Evolutionary conservation across 306 rosid species (phyloP).

Genomic region (Delonix regia): DNA sequence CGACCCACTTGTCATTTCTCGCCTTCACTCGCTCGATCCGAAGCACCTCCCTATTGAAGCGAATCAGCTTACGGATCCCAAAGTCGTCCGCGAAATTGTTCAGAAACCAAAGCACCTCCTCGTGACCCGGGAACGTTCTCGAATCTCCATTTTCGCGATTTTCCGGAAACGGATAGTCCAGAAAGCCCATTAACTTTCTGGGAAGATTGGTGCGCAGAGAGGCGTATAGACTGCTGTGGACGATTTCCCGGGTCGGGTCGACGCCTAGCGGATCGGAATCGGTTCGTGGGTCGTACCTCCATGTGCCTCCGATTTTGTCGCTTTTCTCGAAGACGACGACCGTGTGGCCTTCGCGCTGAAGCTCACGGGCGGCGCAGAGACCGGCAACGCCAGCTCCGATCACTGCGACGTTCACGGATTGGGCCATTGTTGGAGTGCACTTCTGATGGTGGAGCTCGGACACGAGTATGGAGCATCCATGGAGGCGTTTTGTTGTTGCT

Average conservation of each 20-base stretch:
- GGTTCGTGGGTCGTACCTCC: conserved; percentile 38
- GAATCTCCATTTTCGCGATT: conserved; percentile 16
- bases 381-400: conserved; percentile 47
- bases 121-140: conserved; percentile 42
- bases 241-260: conserved; percentile 39
- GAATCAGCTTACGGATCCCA: neutral
- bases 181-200: conserved; percentile 32
- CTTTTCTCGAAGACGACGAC: conserved; percentile 42
- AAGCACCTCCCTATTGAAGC: conserved; percentile 23
- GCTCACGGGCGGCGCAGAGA: conserved; percentile 37
- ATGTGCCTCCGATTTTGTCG: conserved; percentile 37
- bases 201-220: conserved; percentile 49
- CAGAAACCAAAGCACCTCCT: conserved; percentile 39
- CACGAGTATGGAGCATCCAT: neutral
- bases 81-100: conserved; percentile 34
- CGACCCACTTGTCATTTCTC: neutral
- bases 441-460: neutral
- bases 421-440: neutral
- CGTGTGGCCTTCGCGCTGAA: conserved; percentile 29
- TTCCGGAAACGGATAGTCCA: conserved; percentile 35
- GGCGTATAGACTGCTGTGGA: conserved; percentile 36
- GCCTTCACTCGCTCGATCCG: conserved; percentile 3
- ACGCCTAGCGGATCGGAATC: conserved; percentile 39
- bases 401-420: conserved; percentile 34
- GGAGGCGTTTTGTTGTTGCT: neutral